Evolutionary conservation across 2,329 filamentous ascomycete species (phyloP), one percentile per base, ranked within the genome.

Genomic region (Madurella mycetomatis): DNA sequence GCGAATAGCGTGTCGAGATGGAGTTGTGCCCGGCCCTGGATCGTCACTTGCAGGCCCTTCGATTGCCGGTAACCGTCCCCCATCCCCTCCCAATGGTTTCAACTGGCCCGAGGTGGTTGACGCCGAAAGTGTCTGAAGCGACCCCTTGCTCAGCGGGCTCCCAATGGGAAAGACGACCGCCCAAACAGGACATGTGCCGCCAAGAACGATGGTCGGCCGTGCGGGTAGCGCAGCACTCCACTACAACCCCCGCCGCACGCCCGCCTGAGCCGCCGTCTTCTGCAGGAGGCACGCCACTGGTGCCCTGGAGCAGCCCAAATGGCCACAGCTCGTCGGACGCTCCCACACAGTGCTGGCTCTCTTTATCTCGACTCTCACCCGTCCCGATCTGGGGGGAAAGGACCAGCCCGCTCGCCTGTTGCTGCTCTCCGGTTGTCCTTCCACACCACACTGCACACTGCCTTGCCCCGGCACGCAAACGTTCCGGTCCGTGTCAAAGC

Each of bases 391-490:
- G 31, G 43, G 48, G 49, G 46, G 49, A 34, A 34, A 43, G 39
- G 41, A 30, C 17, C 41, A 18, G 44, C 45, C 48, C 51, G 48
- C 41, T 53, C 50, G 53, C 50, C 53, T 58, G 42, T 18, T 49
- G 41, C 53, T 56, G 47, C 52, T 54, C 57, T 58, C 57, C 56
- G 56, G 34, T 11, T 11, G 13, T 37, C 47, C 59, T 61, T 55
- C 41, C 47, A 56, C 45, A 37, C 49, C 34, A 58, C 51, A 46
- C 60, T 25, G 25, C 40, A 52, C 61, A 52, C 61, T 65, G 63
- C 65, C 62, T 62, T 63, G 64, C 66, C 70, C 67, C 69, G 69
- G 69, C 68, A 70, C 66, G 65, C 68, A 66, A 67, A 66, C 61
- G 60, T 68, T 66, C 65, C 65, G 65, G 60, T 41, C 62, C 66